Evolutionary conservation across 2,329 filamentous ascomycete species (phyloP).

Genomic region (Ceratocystiopsis sp.): DNA sequence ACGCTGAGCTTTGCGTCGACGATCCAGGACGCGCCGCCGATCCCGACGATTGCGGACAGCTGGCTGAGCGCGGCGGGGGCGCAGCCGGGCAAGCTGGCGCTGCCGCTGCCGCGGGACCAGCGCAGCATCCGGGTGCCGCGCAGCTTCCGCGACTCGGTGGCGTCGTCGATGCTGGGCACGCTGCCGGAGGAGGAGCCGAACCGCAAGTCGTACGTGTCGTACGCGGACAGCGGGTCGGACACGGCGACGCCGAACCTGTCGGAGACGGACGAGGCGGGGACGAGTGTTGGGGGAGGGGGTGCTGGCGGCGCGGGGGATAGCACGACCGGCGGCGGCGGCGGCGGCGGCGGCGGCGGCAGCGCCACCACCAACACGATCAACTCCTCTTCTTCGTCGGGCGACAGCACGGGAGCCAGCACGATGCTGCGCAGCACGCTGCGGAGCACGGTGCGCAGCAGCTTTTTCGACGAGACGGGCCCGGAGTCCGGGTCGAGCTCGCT

Average conservation of each 20-base stretch:
- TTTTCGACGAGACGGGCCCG: constrained; percentile 52
- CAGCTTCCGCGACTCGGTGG: constrained; percentile 69
- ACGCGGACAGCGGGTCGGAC: constrained; percentile 60
- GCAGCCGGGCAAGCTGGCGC: constrained; percentile 31
- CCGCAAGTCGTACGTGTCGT: constrained; percentile 90
- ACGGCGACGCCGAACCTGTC: constrained; percentile 52
- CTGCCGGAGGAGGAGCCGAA: constrained; percentile 88
- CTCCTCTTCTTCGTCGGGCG: too few relatives aligned
- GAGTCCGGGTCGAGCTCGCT: constrained; percentile 50
- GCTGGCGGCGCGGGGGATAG: too few relatives aligned
- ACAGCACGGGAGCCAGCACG: too few relatives aligned
- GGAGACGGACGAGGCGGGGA: constrained; percentile 39
- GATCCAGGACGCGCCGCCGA: constrained; percentile 79
- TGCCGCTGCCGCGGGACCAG: constrained; percentile 21
- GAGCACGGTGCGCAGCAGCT: constrained; percentile 54
- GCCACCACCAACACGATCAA: too few relatives aligned
- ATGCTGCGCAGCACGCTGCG: constrained; percentile 37
- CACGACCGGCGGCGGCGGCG: too few relatives aligned
- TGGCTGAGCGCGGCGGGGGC: constrained; percentile 53
- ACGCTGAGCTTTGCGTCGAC: constrained; percentile 87
- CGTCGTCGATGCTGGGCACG: constrained; percentile 76
- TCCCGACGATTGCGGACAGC: constrained; percentile 86
- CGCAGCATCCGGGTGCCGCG: constrained; percentile 30
- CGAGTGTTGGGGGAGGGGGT: too few relatives aligned
- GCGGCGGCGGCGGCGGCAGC: too few relatives aligned